These are phyloP conservation scores for Ustilago vetiveriae DNA, from an alignment of 1,284 basidiomycete species.

Conservation along the genomic window DNA sequence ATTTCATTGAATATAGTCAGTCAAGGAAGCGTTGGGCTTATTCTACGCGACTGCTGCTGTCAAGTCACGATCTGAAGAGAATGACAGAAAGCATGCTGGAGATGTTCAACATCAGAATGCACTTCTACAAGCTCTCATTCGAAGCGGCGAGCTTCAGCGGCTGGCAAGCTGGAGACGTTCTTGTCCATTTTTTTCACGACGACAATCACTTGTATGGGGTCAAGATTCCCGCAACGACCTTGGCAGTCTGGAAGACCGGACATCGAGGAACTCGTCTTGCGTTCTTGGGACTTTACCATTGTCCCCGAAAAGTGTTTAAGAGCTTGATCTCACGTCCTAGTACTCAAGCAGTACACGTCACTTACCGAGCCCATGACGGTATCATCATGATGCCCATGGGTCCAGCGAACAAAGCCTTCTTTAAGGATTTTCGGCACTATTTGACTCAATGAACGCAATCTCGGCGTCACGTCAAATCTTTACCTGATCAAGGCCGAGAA, in stretches of 20 bases:
- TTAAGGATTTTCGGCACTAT: no score
- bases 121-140: not conserved
- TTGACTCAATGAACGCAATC: no score
- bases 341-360: not conserved
- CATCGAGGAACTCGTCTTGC: not conserved
- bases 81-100: not conserved
- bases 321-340: not conserved
- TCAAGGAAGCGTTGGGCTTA: not conserved
- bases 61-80: not conserved
- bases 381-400: no score
- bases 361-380: no score
- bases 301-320: not conserved
- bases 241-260: not conserved
- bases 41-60: not conserved
- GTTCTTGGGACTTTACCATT: constrained; percentile 2
- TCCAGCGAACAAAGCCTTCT: no score
- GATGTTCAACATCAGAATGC: not conserved
- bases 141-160: not conserved
- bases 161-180: not conserved
- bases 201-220: not conserved
- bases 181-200: not conserved
- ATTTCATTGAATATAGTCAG: no score
- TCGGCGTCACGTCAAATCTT: no score
- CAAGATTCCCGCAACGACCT: not conserved
- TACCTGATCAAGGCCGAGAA: no score